Conservation (phyloP, 1,284 basidiomycete genomes). For the Thecaphora frezii region DNA sequence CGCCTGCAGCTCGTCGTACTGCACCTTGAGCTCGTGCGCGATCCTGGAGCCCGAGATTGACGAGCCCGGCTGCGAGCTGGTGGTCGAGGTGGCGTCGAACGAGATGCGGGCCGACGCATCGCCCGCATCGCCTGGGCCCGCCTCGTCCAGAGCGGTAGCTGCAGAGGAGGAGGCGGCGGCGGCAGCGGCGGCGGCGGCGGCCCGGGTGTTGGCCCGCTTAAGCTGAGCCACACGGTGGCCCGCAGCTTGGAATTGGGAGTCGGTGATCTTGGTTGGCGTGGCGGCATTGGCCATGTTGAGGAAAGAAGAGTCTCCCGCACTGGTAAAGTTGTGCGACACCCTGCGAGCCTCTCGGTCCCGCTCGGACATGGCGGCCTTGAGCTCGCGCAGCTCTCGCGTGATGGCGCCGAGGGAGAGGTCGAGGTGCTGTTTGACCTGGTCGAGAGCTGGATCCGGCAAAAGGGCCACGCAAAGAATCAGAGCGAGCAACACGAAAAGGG, state of each 20-base stretch:
- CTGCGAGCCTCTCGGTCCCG: constrained; percentile 29
- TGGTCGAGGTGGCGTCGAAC: constrained; percentile 4
- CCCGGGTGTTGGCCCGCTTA: constrained; percentile 33
- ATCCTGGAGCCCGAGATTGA: constrained; percentile 19
- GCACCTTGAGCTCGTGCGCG: constrained; percentile 73
- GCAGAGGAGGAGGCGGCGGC: constrained; percentile 2
- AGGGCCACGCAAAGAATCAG: too few species aligned
- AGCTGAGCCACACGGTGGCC: constrained; percentile 50
- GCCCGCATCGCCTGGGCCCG: background rate
- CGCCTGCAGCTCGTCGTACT: constrained; percentile 91
- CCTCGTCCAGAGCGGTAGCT: background rate
- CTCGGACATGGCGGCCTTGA: constrained; percentile 69
- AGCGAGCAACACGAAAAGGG: constrained; percentile 5
- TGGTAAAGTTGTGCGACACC: constrained; percentile 17
- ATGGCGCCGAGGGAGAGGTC: constrained; percentile 82
- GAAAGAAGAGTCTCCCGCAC: background rate
- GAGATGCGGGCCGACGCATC: background rate
- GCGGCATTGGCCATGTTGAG: constrained; percentile 8
- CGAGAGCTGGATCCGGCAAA: constrained; percentile 71
- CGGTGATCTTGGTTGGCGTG: constrained; percentile 42
- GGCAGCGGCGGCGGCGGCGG: constrained; percentile 9
- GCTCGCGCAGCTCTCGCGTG: constrained; percentile 88
- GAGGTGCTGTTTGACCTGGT: constrained; percentile 98
- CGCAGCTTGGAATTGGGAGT: constrained; percentile 53
- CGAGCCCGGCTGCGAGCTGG: constrained; percentile 13